These are phyloP conservation scores for Gossypium rotundifolium DNA, from an alignment of 345 rosid genomes.

Conservation along the genomic window DNA sequence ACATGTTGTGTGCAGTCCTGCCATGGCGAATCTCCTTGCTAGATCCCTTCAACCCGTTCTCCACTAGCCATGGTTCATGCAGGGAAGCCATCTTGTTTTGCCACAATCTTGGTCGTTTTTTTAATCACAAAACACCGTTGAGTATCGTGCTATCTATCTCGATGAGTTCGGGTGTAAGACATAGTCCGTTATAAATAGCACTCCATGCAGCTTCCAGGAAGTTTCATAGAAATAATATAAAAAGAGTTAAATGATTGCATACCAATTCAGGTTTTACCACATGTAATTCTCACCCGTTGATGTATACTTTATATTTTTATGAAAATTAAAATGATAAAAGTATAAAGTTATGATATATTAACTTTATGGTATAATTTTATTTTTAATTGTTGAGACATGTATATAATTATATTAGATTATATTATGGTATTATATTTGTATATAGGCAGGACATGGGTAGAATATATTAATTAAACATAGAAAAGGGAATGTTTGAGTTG, in stretches of 20 bases:
- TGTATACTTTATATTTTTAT: no score
- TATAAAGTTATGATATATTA: no score
- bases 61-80: slow-evolving; percentile 42
- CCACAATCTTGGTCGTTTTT: background rate
- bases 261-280: background rate
- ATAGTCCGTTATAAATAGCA: background rate
- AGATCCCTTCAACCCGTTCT: slow-evolving; percentile 53
- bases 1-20: slow-evolving; percentile 87
- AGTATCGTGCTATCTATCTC: background rate
- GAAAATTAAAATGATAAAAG: no score
- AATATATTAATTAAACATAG: background rate
- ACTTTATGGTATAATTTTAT: no score
- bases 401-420: no score
- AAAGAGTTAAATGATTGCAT: background rate
- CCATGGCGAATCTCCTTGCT: slow-evolving; percentile 63
- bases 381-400: background rate
- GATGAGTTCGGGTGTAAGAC: background rate
- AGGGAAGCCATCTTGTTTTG: slow-evolving; percentile 24
- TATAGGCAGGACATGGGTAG: no score
- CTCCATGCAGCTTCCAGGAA: background rate
- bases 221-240: background rate
- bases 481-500: background rate
- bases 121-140: background rate
- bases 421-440: no score
- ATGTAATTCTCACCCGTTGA: no score